phyloP scores from a whole-genome alignment of 2,329 filamentous ascomycete genomes.

The Arthrobotrys entomopaga region DNA sequence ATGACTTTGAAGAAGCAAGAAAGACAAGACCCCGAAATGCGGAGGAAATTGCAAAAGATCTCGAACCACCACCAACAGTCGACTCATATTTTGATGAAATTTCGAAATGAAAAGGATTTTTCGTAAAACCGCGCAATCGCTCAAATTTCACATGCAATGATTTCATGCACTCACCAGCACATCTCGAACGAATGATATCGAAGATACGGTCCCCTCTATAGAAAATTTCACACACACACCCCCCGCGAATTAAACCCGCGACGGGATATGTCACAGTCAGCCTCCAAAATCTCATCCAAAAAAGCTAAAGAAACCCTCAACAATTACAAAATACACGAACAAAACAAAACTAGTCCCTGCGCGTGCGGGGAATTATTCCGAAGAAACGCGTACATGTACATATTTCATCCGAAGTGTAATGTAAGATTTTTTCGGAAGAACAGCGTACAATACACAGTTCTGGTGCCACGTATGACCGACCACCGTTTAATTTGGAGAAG shows the following conservation, averaged over 20 bases:
- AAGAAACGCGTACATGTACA: conserved; percentile 6
- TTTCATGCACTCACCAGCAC: conserved; percentile 72
- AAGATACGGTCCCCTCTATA: conserved; percentile 86
- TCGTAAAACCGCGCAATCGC: too few species aligned
- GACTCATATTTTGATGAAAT: too few species aligned
- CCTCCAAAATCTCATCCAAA: conserved; percentile 2
- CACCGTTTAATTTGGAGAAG: not conserved
- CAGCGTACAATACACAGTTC: conserved; percentile 18
- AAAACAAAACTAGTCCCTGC: conserved; percentile 52
- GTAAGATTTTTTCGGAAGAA: conserved; percentile 9
- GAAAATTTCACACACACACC: conserved; percentile 24
- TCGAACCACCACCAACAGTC: not conserved
- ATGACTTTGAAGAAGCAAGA: conserved; percentile 5
- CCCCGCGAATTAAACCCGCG: conserved; percentile 51
- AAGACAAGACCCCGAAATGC: not conserved
- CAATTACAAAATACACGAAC: conserved; percentile 59
- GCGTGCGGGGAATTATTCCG: conserved; percentile 51
- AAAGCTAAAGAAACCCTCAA: conserved; percentile 61
- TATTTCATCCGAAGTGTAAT: conserved; percentile 21
- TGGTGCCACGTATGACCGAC: conserved; percentile 35
- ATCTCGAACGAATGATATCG: conserved; percentile 85
- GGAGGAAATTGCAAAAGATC: conserved; percentile 25
- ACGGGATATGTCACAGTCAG: conserved; percentile 60
- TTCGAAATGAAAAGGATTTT: too few species aligned
- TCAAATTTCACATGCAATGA: too few species aligned